phyloP scores from a whole-genome alignment of 2,329 filamentous ascomycete species.

The Gremmenia infestans region DNA sequence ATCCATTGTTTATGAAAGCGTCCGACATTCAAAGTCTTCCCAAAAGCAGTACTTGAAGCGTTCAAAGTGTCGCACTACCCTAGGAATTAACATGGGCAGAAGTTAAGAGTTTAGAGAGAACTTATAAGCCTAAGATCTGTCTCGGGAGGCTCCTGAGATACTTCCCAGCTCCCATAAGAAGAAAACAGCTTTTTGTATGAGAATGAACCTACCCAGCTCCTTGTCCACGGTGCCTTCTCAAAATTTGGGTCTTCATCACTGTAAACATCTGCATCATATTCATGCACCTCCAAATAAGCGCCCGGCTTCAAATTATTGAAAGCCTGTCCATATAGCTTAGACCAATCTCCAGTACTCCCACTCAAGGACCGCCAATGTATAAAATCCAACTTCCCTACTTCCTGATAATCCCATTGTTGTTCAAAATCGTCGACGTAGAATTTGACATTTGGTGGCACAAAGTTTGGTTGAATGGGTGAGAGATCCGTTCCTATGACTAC shows the following conservation, averaged over 20 bases:
- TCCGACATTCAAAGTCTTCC: constrained; percentile 14
- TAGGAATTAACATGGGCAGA: neutral
- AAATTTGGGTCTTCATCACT: constrained; percentile 44
- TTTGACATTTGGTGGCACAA: constrained; percentile 55
- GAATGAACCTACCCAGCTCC: constrained; percentile 5
- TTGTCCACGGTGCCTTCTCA: constrained; percentile 1
- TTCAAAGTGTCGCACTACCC: constrained; percentile 3
- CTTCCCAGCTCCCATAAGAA: too few species aligned
- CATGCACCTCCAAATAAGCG: constrained; percentile 33
- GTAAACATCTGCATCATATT: constrained; percentile 22
- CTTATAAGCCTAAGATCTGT: too few species aligned
- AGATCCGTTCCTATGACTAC: constrained; percentile 31
- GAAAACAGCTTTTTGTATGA: too few species aligned
- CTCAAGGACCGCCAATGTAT: constrained; percentile 55
- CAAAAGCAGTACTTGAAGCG: constrained; percentile 8
- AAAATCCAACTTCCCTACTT: constrained; percentile 49
- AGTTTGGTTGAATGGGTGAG: constrained; percentile 35
- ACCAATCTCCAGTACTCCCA: constrained; percentile 54
- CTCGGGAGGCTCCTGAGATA: too few species aligned
- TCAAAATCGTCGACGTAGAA: constrained; percentile 62
- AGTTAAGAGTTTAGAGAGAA: too few species aligned
- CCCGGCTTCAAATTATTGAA: constrained; percentile 40
- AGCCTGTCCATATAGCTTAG: constrained; percentile 46
- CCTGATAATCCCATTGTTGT: constrained; percentile 35
- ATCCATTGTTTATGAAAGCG: constrained; percentile 19